Base-by-base conservation (phyloP, 495 filamentous ascomycete genomes). In the Bacidia rubella region DNA sequence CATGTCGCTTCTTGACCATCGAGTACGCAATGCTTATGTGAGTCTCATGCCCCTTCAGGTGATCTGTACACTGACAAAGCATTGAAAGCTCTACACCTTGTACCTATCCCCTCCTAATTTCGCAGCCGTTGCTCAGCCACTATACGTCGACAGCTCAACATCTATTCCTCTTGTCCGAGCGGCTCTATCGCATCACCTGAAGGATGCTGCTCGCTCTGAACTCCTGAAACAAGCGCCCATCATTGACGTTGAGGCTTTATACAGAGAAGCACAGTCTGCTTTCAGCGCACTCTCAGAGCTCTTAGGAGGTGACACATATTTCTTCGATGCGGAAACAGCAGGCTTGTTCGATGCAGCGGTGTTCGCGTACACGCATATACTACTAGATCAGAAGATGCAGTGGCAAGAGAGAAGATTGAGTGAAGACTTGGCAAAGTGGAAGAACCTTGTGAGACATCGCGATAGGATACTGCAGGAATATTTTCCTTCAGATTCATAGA, bases 11-110 rank as follows among this genome's bases (percentile, higher is more conserved):
- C 64, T 96, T n/a, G 83, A 92, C 58, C 69, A 79, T 53, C 74
- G 78, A 57, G 78, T 97, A 74, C 82, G 90, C 40, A 84, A 82
- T 68, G 87, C 87, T 48, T 97, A 87, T 83, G 85, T 87, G 72
- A 9, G 75, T 53, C 29, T 47, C 17, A 20, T 1, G 11, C 27
- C 27, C 25, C 12, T 17, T 24, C 7, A 35, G 29, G 5, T 7
- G 15, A 15, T 5, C 5, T 35, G 29, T 35, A n/a, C n/a, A n/a
- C n/a, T 35, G 41, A 19, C 19, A 9, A 39, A n/a, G 24, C 15
- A 5, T 35, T 15, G 5, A 15, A 47, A 90, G 85, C 76, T 96
- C 9, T 82, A 87, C 62, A 68, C 78, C 20, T 73, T 98, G 27
- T 96, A 96, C 67, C 70, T 95, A 38, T 72, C 79, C 51, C 74